phyloP scores from a whole-genome alignment of 2,329 filamentous ascomycete genomes.

The Fusarium sororula region DNA sequence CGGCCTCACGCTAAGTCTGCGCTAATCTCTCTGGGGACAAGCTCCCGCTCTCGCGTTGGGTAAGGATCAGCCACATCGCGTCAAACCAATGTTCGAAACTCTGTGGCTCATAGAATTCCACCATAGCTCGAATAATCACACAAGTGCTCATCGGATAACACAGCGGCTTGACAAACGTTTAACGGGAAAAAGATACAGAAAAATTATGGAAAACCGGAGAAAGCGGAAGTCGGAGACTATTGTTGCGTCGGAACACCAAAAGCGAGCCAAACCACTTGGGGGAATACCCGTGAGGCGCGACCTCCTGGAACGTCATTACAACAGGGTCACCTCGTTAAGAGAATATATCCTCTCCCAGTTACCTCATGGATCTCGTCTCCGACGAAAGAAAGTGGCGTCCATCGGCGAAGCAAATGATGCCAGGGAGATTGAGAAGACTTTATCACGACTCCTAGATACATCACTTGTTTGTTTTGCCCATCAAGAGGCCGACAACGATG shows the following conservation, averaged over 20 bases:
- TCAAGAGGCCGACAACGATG: conserved; percentile 40
- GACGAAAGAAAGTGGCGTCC: conserved; percentile 64
- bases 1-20: neutral
- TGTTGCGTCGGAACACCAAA: conserved; percentile 38
- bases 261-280: conserved; percentile 7
- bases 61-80: conserved; percentile 19
- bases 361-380: conserved; percentile 70
- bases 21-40: neutral
- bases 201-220: conserved; percentile 36
- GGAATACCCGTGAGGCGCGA: conserved; percentile 58
- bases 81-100: neutral
- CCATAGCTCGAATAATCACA: neutral
- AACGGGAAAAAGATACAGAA: neutral
- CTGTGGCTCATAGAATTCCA: conserved; percentile 3
- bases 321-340: conserved; percentile 71
- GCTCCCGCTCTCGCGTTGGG: neutral
- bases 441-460: conserved; percentile 72
- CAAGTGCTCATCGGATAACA: conserved; percentile 1
- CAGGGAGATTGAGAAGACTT: conserved; percentile 49
- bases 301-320: conserved; percentile 75
- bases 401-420: conserved; percentile 49
- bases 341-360: conserved; percentile 74
- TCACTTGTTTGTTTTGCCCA: conserved; percentile 69
- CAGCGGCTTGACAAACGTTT: neutral
- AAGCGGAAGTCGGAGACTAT: conserved; percentile 42